Conservation (phyloP, 352 stramenopile species). For the Globisporangium rhizosaccharum region DNA sequence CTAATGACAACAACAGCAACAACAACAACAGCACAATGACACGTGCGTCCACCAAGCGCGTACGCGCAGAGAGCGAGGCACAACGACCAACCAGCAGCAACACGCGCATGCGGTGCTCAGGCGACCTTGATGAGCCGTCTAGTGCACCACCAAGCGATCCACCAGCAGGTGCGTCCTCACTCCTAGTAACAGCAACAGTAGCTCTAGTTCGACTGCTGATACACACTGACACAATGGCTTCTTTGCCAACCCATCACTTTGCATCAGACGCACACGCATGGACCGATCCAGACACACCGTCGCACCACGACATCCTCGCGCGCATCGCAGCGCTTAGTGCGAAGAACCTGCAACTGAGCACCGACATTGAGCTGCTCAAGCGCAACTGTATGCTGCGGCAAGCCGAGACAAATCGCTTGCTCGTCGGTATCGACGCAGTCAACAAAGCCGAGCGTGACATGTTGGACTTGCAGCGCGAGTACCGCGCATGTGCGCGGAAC, state of each 20-base stretch:
- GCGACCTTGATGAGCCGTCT: background rate
- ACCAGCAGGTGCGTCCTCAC: no score
- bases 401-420: conserved; percentile 31
- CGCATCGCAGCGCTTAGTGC: conserved; percentile 14
- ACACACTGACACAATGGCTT: no score
- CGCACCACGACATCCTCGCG: conserved; percentile 18
- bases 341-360: conserved; percentile 39
- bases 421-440: conserved; percentile 27
- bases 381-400: conserved; percentile 27
- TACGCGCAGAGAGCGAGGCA: background rate
- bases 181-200: no score
- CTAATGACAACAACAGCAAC: background rate
- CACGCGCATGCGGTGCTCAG: no score
- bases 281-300: background rate
- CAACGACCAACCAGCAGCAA: background rate
- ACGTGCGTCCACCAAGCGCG: background rate
- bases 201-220: background rate
- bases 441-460: conserved; percentile 38
- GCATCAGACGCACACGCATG: conserved; percentile 1
- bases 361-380: conserved; percentile 35
- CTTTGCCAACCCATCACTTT: background rate
- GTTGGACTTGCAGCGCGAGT: conserved; percentile 33
- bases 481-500: conserved; percentile 33
- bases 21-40: background rate
- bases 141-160: no score